Evolutionary conservation across 306 rosid species (phyloP).

Genomic region (Malus sieversii): DNA sequence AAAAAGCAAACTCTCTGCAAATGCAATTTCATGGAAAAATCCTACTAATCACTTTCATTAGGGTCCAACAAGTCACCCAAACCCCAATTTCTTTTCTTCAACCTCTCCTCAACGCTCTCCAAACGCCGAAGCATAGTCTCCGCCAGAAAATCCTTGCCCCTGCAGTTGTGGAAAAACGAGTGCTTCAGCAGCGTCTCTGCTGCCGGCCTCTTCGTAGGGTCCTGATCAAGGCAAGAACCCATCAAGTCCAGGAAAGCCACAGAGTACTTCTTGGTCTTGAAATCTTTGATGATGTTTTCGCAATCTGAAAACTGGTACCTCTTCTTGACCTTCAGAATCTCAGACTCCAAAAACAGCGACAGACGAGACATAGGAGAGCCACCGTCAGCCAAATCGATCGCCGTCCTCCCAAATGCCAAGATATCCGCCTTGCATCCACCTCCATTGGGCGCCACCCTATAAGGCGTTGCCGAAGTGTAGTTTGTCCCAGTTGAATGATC

Average conservation of each 20-base stretch:
- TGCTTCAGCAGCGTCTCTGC: slow-evolving; percentile 52
- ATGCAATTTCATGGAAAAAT: background rate
- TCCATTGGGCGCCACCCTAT: slow-evolving; percentile 56
- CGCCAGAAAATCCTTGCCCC: slow-evolving; percentile 33
- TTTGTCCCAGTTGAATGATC: slow-evolving; percentile 14
- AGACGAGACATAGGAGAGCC: slow-evolving; percentile 62
- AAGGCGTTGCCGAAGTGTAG: slow-evolving; percentile 47
- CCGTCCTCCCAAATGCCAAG: slow-evolving; percentile 64
- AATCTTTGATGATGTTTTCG: slow-evolving; percentile 16
- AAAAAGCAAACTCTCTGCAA: background rate
- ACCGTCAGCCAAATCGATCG: slow-evolving; percentile 52
- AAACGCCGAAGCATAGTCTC: slow-evolving; percentile 38
- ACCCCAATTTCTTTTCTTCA: background rate
- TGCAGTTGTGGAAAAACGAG: slow-evolving; percentile 41
- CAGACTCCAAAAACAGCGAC: slow-evolving; percentile 43
- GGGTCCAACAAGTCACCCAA: background rate
- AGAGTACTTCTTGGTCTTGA: slow-evolving; percentile 34
- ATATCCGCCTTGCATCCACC: slow-evolving; percentile 56
- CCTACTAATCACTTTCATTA: background rate
- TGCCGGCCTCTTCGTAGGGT: slow-evolving; percentile 49
- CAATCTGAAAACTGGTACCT: slow-evolving; percentile 48
- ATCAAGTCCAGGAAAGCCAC: slow-evolving; percentile 60
- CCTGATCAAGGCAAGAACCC: slow-evolving; percentile 53
- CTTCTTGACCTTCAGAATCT: slow-evolving; percentile 42
- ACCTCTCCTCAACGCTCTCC: slow-evolving; percentile 55